Percentiles rank a stretch among this genome's conserved stretches.
Evolutionary conservation across 2,329 filamentous ascomycete genomes (phyloP).

Genomic region (Beauveria australis): DNA sequence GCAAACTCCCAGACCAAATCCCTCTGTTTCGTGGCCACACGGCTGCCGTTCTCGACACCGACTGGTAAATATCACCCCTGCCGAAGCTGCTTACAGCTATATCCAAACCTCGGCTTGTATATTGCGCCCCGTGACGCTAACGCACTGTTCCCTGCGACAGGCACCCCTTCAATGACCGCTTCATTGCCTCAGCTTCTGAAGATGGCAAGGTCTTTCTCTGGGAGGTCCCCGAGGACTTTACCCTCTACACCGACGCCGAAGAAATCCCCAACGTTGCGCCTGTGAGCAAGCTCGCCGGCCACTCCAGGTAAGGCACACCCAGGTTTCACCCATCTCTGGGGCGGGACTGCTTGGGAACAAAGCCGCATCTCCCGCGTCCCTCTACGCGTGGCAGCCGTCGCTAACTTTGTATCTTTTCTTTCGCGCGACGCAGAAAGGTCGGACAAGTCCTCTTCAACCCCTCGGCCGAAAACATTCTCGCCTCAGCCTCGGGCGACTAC

Average conservation of each 20-base stretch:
- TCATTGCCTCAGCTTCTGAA: slow-evolving; percentile 90
- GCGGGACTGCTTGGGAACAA: neutral
- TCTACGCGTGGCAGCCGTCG: slow-evolving; percentile 14
- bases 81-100: neutral
- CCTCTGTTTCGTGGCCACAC: slow-evolving; percentile 96
- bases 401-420: slow-evolving; percentile 2
- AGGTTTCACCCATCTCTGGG: neutral
- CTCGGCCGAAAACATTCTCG: slow-evolving; percentile 87
- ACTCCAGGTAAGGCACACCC: slow-evolving; percentile 57
- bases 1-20: slow-evolving; percentile 84
- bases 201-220: slow-evolving; percentile 97
- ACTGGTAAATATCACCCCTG: slow-evolving; percentile 56
- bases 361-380: neutral
- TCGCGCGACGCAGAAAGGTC: slow-evolving; percentile 63
- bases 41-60: slow-evolving; percentile 89
- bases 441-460: slow-evolving; percentile 98
- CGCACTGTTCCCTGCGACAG: slow-evolving; percentile 32
- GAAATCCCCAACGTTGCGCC: slow-evolving; percentile 76
- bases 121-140: neutral
- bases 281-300: slow-evolving; percentile 72
- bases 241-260: slow-evolving; percentile 75
- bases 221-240: slow-evolving; percentile 85
- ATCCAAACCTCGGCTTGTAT: neutral
- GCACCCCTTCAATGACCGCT: slow-evolving; percentile 91
- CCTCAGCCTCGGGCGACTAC: slow-evolving; percentile 90